A percentile compares a stretch with the other conserved stretches of the same genome.
Conservation (phyloP, 345 rosid genomes). For the Eutrema yunnanense region DNA sequence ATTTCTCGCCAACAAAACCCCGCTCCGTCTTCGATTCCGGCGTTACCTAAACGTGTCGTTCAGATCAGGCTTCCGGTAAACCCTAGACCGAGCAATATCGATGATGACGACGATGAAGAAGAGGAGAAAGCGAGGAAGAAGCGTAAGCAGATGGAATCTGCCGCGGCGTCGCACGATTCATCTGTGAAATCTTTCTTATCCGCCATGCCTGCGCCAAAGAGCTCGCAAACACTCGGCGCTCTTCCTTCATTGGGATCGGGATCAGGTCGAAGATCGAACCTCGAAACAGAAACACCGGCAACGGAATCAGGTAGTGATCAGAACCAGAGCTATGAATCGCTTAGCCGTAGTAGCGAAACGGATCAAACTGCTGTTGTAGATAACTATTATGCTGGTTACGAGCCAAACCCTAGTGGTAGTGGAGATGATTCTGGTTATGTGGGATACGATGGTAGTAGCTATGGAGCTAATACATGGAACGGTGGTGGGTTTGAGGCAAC, state of each 20-base stretch:
- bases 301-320: conserved; percentile 27
- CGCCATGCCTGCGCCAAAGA: conserved; percentile 68
- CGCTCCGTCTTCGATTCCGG: background rate
- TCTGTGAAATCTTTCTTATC: conserved; percentile 71
- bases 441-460: conserved; percentile 32
- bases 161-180: conserved; percentile 24
- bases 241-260: conserved; percentile 45
- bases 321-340: conserved; percentile 23
- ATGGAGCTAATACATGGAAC: conserved; percentile 37
- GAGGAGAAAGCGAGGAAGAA: conserved; percentile 45
- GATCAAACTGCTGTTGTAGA: conserved; percentile 27
- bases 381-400: conserved; percentile 28
- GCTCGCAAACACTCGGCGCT: conserved; percentile 59
- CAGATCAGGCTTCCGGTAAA: conserved; percentile 57
- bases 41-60: conserved; percentile 53
- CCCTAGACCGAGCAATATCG: conserved; percentile 24
- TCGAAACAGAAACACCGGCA: conserved; percentile 43
- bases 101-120: conserved; percentile 36
- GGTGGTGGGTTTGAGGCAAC: conserved; percentile 27
- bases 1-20: conserved; percentile 5
- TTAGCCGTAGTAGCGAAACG: conserved; percentile 14
- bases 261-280: conserved; percentile 61
- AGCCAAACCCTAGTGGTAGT: conserved; percentile 24
- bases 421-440: conserved; percentile 32
- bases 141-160: conserved; percentile 36